Percentiles rank a stretch among this genome's conserved stretches.
These are phyloP conservation scores for Striga asiatica DNA, from an alignment of 257 asterid species.

Conservation along the genomic window DNA sequence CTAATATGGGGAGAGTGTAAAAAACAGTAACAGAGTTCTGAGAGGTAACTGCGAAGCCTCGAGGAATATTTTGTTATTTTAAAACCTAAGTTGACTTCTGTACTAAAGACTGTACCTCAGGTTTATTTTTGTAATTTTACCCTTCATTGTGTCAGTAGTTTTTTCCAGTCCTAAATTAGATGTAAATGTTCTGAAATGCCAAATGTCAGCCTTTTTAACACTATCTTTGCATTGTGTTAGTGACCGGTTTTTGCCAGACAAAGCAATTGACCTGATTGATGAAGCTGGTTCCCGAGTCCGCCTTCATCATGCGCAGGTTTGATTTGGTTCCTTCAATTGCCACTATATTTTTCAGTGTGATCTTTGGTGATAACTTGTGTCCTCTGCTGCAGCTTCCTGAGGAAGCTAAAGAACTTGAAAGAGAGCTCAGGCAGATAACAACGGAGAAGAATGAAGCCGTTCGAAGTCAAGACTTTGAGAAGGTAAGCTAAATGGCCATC, in stretches of 20 bases:
- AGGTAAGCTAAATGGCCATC: constrained; percentile 41
- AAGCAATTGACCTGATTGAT: constrained; percentile 95
- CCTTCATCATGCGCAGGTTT: constrained; percentile 98
- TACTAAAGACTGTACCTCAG: background rate
- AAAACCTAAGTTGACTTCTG: background rate
- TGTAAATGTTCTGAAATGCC: background rate
- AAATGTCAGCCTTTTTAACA: background rate
- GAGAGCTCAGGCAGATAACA: constrained; percentile 90
- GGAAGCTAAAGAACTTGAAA: constrained; percentile 97
- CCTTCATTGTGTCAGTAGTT: background rate
- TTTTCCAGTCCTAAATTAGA: background rate
- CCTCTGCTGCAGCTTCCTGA: constrained; percentile 66
- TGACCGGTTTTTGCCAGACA: constrained; percentile 96
- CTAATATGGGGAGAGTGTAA: too few relatives aligned
- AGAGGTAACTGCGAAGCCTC: background rate
- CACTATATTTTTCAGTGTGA: background rate
- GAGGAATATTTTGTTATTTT: background rate
- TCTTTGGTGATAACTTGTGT: constrained; percentile 7
- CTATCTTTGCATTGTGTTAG: constrained; percentile 34
- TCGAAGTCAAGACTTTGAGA: constrained; percentile 89
- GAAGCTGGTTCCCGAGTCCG: constrained; percentile 99
- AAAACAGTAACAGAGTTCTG: background rate
- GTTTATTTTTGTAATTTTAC: background rate
- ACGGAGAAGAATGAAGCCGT: constrained; percentile 97
- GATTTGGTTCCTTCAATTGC: constrained; percentile 10